Base-by-base conservation (phyloP, 805 yeast species). In the Metschnikowia chrysomelidarum region DNA sequence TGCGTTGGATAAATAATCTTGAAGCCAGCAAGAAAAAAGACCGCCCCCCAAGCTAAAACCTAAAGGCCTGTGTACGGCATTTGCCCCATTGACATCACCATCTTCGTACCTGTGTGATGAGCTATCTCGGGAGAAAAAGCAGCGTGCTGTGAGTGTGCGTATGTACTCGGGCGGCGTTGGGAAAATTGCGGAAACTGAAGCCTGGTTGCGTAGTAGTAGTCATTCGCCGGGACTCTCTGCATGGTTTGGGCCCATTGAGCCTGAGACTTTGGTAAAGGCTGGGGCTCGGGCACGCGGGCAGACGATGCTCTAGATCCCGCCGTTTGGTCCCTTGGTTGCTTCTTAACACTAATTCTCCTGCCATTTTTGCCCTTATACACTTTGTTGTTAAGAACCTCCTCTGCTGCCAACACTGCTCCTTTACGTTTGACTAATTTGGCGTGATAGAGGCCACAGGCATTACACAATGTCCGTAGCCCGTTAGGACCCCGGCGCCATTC, bases 401-500 rank as follows among this genome's bases (percentile, higher is more conserved):
- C 57, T 2, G 60, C 60, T 6, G 60, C 60, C 25, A 52, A 38
- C 2, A 54, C 58, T 10, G 60, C 57, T 9, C 60, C 60, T 31
- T 55, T 55, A 15, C 57, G 42, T 41, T 54, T 56, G 22, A 56
- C 60, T 37, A 65, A 52, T 37, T 65, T 65, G 23, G 71, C 70
- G 40, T 65, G 71, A 44, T 59, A 65, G 30, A 65, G 58, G 0
- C 71, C 71, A 46, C 71, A 65, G 1, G 71, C 71, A 40, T 65
- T 65, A 41, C 71, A 65, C 27, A 65, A 52, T 0, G 71, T 65
- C n/a, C 70, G 49, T n/a, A 63, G 67, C 2, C 71, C 71, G 28
- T 64, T 62, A 8, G 71, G 71, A 4, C 71, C 71, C 28, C 70
- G 50, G 34, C 71, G 50, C 71, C 71, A 65, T 46, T 65, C 71